These are phyloP conservation scores for Sedum album DNA, from an alignment of 164 flowering plant species.

Conservation along the genomic window DNA sequence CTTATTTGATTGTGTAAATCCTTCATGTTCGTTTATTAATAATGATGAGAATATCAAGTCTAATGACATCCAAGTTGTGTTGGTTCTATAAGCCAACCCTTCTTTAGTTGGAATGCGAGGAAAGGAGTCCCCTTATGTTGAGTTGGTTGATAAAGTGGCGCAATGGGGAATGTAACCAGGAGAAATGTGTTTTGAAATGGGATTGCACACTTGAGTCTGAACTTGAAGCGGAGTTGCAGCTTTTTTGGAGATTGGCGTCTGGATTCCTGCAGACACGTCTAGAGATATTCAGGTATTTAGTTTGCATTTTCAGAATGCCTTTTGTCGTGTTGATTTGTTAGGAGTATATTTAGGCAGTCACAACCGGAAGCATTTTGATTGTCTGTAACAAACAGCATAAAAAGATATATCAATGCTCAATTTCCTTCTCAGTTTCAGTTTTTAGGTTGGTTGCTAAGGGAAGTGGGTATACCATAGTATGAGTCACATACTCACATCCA, in stretches of 20 bases:
- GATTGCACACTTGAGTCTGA: conserved; percentile 6
- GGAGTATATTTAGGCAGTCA: not conserved
- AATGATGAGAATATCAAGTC: conserved; percentile 1
- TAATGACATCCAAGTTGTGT: conserved; percentile 1
- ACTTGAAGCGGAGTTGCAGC: conserved; percentile 7
- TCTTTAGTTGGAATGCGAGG: not conserved
- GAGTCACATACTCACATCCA: too few relatives aligned
- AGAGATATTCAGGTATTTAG: not conserved
- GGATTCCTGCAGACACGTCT: not conserved
- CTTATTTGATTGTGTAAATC: not conserved
- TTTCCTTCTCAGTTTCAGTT: too few relatives aligned
- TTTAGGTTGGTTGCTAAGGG: too few relatives aligned
- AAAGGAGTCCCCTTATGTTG: conserved; percentile 1
- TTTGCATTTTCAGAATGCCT: not conserved
- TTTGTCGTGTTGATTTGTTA: too few relatives aligned
- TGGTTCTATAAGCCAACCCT: not conserved
- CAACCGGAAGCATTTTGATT: too few relatives aligned
- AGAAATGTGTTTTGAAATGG: not conserved
- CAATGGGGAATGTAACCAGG: not conserved
- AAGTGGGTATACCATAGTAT: too few relatives aligned
- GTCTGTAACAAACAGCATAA: too few relatives aligned
- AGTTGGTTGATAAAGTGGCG: not conserved
- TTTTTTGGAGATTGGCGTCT: not conserved
- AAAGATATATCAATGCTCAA: too few relatives aligned
- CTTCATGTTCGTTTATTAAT: not conserved